phyloP scores from a whole-genome alignment of 2,329 filamentous ascomycete genomes.

The Cladosporium halotolerans region DNA sequence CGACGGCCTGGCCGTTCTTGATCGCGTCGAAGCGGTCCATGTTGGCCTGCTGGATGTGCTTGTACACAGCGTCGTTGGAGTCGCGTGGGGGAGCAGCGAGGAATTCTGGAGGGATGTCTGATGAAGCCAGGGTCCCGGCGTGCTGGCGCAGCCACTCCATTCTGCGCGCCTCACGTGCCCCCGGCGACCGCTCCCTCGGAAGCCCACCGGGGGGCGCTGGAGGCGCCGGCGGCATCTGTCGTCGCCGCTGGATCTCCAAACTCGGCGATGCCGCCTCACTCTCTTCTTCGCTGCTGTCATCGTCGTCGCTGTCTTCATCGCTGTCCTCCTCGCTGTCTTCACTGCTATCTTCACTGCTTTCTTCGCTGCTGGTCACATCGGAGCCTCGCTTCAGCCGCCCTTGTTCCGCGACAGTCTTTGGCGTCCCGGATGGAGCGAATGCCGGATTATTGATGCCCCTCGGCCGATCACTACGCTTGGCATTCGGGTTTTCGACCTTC shows the following conservation, averaged over 20 bases:
- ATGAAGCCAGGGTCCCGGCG: neutral
- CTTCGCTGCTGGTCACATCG: constrained; percentile 5
- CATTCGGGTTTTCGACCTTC: constrained; percentile 1
- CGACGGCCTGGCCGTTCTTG: constrained; percentile 2
- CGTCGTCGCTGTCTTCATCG: no score
- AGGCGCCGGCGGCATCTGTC: neutral
- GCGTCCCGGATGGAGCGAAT: neutral
- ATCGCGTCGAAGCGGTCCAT: constrained; percentile 11
- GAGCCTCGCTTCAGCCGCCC: constrained; percentile 6
- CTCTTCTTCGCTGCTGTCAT: no score
- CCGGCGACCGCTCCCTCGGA: neutral
- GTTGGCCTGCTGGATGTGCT: constrained; percentile 11
- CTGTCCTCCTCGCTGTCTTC: no score
- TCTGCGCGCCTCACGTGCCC: neutral
- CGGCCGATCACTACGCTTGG: neutral
- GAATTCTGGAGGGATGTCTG: constrained; percentile 10
- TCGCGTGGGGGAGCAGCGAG: constrained; percentile 4
- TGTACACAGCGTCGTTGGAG: constrained; percentile 11
- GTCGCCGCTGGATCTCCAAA: neutral
- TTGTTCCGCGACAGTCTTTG: neutral
- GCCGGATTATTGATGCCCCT: constrained; percentile 8
- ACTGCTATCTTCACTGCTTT: neutral
- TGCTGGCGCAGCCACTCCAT: constrained; percentile 1
- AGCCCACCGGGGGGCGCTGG: no score
- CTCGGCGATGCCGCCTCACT: constrained; percentile 3